These are phyloP conservation scores for Limnanthes douglasii DNA, from an alignment of 345 rosid genomes.

Conservation along the genomic window DNA sequence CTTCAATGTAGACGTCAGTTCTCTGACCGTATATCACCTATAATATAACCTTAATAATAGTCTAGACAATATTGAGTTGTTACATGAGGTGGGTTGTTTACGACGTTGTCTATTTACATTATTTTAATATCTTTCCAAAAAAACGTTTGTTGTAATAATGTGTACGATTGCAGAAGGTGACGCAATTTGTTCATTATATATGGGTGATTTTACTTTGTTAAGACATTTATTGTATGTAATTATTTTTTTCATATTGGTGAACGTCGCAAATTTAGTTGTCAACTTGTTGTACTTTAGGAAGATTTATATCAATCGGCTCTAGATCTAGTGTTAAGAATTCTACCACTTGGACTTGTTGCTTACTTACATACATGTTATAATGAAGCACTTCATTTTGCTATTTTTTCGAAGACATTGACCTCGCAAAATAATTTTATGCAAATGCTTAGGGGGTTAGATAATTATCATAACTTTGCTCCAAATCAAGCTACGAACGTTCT, in stretches of 20 bases:
- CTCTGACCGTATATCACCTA: too few species aligned
- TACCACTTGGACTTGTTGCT: conserved; percentile 99
- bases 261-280: conserved; percentile 89
- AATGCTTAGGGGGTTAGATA: conserved; percentile 33
- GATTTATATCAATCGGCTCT: conserved; percentile 97
- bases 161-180: conserved; percentile 99
- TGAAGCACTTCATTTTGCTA: conserved; percentile 31
- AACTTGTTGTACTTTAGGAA: conserved; percentile 99
- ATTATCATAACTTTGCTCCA: conserved; percentile 25
- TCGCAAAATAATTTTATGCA: conserved; percentile 25
- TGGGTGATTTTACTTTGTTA: conserved; percentile 96
- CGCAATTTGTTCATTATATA: conserved; percentile 97
- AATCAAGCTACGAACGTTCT: conserved; percentile 27
- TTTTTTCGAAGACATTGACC: conserved; percentile 42
- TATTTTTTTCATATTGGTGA: conserved; percentile 82
- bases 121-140: conserved; percentile 98
- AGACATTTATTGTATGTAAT: conserved; percentile 93
- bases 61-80: conserved; percentile 91
- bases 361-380: conserved; percentile 87
- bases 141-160: conserved; percentile 93
- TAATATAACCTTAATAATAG: too few species aligned
- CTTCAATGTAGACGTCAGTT: too few species aligned
- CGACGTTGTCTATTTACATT: conserved; percentile 91
- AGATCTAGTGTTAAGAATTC: conserved; percentile 69
- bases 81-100: conserved; percentile 90